phyloP scores from a whole-genome alignment of 768 basidiomycete species.

The Lactifluus pinguis region DNA sequence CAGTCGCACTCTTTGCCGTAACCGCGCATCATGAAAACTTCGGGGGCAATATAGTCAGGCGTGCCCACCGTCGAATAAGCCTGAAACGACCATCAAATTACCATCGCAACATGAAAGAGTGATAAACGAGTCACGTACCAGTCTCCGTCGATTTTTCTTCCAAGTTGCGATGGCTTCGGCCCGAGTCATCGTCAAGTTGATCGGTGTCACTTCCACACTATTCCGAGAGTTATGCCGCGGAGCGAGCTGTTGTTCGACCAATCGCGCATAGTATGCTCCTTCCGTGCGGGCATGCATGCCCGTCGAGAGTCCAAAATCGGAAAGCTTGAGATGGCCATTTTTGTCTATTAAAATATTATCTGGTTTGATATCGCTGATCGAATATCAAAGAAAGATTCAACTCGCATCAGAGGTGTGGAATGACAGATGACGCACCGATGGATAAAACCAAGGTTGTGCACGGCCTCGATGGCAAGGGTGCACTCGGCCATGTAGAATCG shows the following conservation, averaged over 20 bases:
- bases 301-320: conserved; percentile 96
- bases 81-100: conserved; percentile 29
- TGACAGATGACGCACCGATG: conserved; percentile 58
- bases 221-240: conserved; percentile 59
- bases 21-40: conserved; percentile 92
- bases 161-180: conserved; percentile 94
- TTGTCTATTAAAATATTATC: conserved; percentile 99
- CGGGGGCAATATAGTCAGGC: conserved; percentile 93
- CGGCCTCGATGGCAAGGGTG: conserved; percentile 93
- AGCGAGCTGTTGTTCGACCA: conserved; percentile 55
- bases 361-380: conserved; percentile 88
- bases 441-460: conserved; percentile 95
- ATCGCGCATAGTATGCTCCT: conserved; percentile 85
- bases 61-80: conserved; percentile 98
- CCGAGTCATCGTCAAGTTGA: conserved; percentile 89
- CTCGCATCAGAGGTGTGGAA: not conserved
- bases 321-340: conserved; percentile 93
- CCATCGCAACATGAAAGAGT: not conserved
- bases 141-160: conserved; percentile 95
- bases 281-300: conserved; percentile 98
- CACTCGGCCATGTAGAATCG: conserved; percentile 98
- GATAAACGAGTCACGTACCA: conserved; percentile 39
- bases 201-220: conserved; percentile 94
- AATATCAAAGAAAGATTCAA: not conserved
- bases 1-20: conserved; percentile 98